A percentile compares a stretch with the other conserved stretches of the same genome.
Conservation (phyloP, 108 stramenopile species). For the Fragilariopsis cylindrus region DNA sequence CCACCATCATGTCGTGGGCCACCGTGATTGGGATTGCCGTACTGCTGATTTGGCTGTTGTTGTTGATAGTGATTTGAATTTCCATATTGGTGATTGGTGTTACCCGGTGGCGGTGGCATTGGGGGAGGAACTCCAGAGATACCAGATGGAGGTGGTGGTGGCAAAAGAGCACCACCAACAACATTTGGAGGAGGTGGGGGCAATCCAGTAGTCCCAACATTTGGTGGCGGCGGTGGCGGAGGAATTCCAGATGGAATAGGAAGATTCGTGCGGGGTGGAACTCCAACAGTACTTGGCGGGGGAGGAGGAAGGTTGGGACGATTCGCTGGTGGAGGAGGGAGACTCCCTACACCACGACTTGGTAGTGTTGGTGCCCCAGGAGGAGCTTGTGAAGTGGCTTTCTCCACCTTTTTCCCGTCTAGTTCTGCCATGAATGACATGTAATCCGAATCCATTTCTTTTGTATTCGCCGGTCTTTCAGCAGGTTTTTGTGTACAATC, state of each 20-base stretch:
- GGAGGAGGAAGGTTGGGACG: constrained; percentile 14
- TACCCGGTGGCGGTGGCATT: constrained; percentile 38
- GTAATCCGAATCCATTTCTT: constrained; percentile 90
- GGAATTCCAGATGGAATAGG: constrained; percentile 5
- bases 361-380: constrained; percentile 29
- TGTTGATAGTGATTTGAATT: constrained; percentile 36
- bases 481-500: constrained; percentile 82
- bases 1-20: constrained; percentile 16
- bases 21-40: constrained; percentile 21
- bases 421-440: constrained; percentile 97
- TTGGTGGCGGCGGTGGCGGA: constrained; percentile 36
- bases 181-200: constrained; percentile 24
- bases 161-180: background rate
- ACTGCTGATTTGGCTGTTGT: constrained; percentile 24
- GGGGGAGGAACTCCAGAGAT: constrained; percentile 17
- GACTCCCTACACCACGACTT: background rate
- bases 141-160: constrained; percentile 27
- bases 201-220: constrained; percentile 8
- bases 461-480: constrained; percentile 48
- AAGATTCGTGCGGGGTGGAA: constrained; percentile 12
- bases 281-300: constrained; percentile 16
- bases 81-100: constrained; percentile 41
- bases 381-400: constrained; percentile 24
- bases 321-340: constrained; percentile 14
- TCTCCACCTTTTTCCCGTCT: constrained; percentile 73